Evolutionary conservation across 176 grass and related monocot genomes (phyloP), one percentile per base, ranked within the genome.

Genomic region (Olyra latifolia): DNA sequence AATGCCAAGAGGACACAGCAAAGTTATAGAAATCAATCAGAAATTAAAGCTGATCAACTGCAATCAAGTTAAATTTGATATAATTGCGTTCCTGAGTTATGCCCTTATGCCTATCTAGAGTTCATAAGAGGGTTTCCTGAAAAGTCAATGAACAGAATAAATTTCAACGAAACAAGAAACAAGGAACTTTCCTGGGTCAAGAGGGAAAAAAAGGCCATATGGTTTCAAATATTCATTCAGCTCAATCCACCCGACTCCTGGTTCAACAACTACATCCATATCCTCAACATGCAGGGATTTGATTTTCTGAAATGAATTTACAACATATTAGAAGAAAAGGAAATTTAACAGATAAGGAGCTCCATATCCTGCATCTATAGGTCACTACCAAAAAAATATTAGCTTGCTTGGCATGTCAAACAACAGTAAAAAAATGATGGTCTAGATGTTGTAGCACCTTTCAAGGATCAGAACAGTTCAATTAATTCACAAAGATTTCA

Each of bases 211-310:
- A 7, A 98, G 83, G 47, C 92, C 96, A 89, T 95, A 86, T 0
- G 96, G 86, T 84, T 91, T 98, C 60, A 98, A 48, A 88, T 93
- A 98, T 46, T 95, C 90, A 57, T 98, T 98, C 41, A 98, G 86
- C 47, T 98, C 96, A 52, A 98, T 98, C 96, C 96, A 98, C 86
- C 96, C 96, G 80, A 95, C 68, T 74, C 96, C 96, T 50, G 96
- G 90, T 78, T 98, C 96, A 87, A 98, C 90, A 71, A 98, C 86
- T 30, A 91, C 92, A 84, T 98, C 96, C 96, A 98, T 95, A 79
- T 95, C 96, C 80, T 98, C 90, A 38, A 93, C 80, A 93, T 98
- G 79, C 48, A 95, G 58, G 20, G 86, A 89, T 85, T 93, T 98
- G 28, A 98, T 91, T 93, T 95, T 89, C 96, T 98, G 90, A 35